These are phyloP conservation scores for Akanthomyces dipterigenus DNA, from an alignment of 2,329 filamentous ascomycete species.

Conservation along the genomic window DNA sequence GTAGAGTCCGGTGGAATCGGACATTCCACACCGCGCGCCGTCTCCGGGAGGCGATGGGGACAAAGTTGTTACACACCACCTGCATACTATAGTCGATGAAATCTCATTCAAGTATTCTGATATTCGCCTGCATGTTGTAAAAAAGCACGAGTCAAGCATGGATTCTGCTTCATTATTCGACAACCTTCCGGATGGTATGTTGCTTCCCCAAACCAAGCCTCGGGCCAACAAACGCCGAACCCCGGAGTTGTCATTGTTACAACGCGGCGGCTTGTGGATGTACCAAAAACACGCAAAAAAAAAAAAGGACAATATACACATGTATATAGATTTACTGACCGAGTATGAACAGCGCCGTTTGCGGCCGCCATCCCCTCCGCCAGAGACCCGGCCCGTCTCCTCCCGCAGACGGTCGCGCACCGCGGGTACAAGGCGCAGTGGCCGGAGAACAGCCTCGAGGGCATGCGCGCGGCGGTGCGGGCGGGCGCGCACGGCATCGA, in stretches of 20 bases:
- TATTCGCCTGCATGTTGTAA: not conserved
- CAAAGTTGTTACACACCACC: not conserved
- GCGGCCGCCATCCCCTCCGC: constrained; percentile 25
- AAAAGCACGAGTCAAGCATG: not conserved
- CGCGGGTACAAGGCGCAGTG: constrained; percentile 69
- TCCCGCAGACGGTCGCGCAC: constrained; percentile 71
- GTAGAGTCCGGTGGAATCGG: not conserved
- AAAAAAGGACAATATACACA: not conserved
- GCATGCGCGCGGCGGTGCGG: constrained; percentile 66
- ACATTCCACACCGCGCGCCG: not conserved
- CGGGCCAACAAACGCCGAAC: not conserved
- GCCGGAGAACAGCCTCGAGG: constrained; percentile 81
- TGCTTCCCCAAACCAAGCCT: not conserved
- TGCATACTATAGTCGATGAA: not conserved
- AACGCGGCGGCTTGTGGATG: not conserved
- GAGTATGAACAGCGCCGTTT: constrained; percentile 24
- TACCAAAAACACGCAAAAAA: too few relatives aligned
- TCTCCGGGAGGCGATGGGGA: not conserved
- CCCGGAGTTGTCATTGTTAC: too few relatives aligned
- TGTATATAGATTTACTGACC: not conserved
- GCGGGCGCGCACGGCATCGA: constrained; percentile 77
- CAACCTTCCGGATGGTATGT: not conserved
- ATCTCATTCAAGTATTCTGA: not conserved
- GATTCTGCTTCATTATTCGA: not conserved
- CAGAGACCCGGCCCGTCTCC: constrained; percentile 21